Evolutionary conservation across 257 asterid species (phyloP).

Genomic region (Catharanthus roseus): DNA sequence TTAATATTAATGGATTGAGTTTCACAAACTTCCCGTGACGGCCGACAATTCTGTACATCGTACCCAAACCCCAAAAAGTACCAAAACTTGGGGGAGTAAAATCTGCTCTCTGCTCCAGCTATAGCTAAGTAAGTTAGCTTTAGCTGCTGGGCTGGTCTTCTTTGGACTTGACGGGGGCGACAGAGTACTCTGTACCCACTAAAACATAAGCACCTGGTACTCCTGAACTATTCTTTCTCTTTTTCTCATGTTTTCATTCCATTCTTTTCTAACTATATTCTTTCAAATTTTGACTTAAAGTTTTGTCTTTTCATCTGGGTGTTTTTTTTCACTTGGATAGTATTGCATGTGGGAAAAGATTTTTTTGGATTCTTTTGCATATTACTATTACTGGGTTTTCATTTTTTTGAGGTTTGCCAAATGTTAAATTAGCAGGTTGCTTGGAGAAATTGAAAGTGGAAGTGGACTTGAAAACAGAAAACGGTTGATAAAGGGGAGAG

Average conservation of each 20-base stretch:
- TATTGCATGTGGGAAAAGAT: conserved; percentile 17
- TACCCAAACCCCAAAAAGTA: conserved; percentile 40
- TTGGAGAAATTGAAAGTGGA: background rate
- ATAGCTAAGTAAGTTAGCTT: too few relatives aligned
- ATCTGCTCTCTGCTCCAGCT: background rate
- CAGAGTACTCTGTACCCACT: conserved; percentile 22
- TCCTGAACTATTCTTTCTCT: background rate
- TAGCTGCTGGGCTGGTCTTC: too few relatives aligned
- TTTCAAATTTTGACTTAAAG: conserved; percentile 13
- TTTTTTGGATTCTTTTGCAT: conserved; percentile 13
- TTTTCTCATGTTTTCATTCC: conserved; percentile 9
- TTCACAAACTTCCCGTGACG: conserved; percentile 63
- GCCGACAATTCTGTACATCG: conserved; percentile 94
- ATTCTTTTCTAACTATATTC: conserved; percentile 4
- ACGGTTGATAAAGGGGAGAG: too few relatives aligned
- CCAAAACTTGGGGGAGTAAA: too few relatives aligned
- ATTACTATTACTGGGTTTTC: background rate
- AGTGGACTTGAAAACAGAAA: background rate
- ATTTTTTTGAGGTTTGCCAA: conserved; percentile 9
- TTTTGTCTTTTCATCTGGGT: conserved; percentile 2
- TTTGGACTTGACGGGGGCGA: conserved; percentile 13
- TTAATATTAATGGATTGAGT: conserved; percentile 17
- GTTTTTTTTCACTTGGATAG: background rate
- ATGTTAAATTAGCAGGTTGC: conserved; percentile 16
- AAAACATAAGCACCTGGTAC: conserved; percentile 20